phyloP scores from a whole-genome alignment of 495 filamentous ascomycete species.

The Talaromyces wortmannii region DNA sequence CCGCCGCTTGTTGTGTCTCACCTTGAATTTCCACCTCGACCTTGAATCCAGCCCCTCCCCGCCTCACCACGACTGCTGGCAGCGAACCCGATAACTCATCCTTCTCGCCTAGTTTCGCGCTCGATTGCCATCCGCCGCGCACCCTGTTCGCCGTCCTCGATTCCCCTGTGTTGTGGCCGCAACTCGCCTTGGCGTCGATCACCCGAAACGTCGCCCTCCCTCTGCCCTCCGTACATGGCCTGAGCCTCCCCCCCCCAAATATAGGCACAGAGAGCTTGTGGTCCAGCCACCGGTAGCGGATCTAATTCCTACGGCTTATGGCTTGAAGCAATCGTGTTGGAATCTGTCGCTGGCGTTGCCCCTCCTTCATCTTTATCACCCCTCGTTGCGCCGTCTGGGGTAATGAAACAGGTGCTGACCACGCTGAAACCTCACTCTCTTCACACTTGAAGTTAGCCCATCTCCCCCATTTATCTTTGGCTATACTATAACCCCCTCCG shows the following conservation, averaged over 20 bases:
- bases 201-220: background rate
- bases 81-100: too few relatives aligned
- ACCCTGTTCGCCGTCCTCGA: constrained; percentile 1
- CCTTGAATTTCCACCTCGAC: constrained; percentile 17
- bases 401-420: background rate
- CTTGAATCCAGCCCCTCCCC: constrained; percentile 5
- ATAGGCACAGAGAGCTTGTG: background rate
- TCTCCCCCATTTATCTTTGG: background rate
- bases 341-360: background rate
- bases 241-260: background rate
- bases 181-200: constrained; percentile 1
- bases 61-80: constrained; percentile 2
- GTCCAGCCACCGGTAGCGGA: too few relatives aligned
- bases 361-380: background rate
- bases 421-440: background rate
- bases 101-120: constrained; percentile 10
- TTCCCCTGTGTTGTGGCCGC: constrained; percentile 2
- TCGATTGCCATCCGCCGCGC: background rate
- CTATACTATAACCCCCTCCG: background rate
- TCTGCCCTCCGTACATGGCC: background rate
- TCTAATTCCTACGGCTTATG: background rate
- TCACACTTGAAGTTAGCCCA: background rate
- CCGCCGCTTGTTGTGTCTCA: constrained; percentile 27
- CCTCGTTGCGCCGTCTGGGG: background rate
- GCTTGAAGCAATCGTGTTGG: background rate